Percentiles rank a stretch among this genome's conserved stretches.
phyloP scores from a whole-genome alignment of 176 grass and related monocot species.

The Hordeum vulgare region MorexV3_pseudomolecules_assembly NC_058521.1:574391672-574392171 shows the following conservation, averaged over 20 bases:
- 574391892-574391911: conserved; percentile 8
- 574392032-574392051: conserved; percentile 39
- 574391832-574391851: background rate
- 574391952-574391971: conserved; percentile 89
- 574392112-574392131: conserved; percentile 14
- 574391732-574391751: background rate
- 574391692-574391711: background rate
- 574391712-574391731: background rate
- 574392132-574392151: conserved; percentile 14
- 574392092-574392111: background rate
- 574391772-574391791: background rate
- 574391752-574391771: conserved; percentile 6
- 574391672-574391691: background rate
- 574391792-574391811: background rate
- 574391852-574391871: background rate
- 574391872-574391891: background rate
- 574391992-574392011: conserved; percentile 99
- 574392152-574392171: conserved; percentile 54
- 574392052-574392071: conserved; percentile 2
- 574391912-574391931: conserved; percentile 55
- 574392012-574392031: conserved; percentile 72
- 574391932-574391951: conserved; percentile 84
- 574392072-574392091: background rate
- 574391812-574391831: background rate
- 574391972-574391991: conserved; percentile 86